Evolutionary conservation across 768 basidiomycete genomes (phyloP).

Genomic region (Megacollybia marginata): DNA sequence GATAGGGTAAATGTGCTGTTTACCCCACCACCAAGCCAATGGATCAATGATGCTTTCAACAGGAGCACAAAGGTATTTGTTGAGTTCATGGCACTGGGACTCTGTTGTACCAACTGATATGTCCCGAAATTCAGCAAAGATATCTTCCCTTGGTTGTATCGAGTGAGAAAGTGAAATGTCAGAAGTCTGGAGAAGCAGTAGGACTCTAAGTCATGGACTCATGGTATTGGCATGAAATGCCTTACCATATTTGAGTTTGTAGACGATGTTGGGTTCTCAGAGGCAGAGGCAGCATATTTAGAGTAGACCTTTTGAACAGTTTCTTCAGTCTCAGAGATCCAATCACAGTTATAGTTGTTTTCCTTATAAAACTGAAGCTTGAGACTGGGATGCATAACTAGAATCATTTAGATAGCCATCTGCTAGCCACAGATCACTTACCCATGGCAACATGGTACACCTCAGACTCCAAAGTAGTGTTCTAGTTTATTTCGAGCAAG

Average conservation of each 20-base stretch:
- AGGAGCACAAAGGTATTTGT: constrained; percentile 4
- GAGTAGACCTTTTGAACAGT: too few relatives aligned
- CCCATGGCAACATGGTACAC: constrained; percentile 17
- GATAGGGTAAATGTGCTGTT: constrained; percentile 3
- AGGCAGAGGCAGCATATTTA: too few relatives aligned
- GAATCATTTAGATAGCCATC: not conserved
- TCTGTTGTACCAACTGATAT: not conserved
- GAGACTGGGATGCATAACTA: constrained; percentile 16
- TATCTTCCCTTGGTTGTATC: too few relatives aligned
- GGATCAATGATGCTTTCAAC: constrained; percentile 6
- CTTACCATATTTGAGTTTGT: too few relatives aligned
- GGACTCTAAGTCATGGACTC: too few relatives aligned
- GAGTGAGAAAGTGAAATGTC: too few relatives aligned
- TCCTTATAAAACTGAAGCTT: constrained; percentile 16
- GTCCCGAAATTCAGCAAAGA: constrained; percentile 2
- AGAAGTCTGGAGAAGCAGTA: too few relatives aligned
- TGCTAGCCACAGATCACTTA: constrained; percentile 4
- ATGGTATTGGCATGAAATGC: too few relatives aligned
- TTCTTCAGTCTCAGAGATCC: too few relatives aligned
- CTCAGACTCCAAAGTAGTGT: constrained; percentile 13
- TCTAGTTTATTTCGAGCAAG: constrained; percentile 14
- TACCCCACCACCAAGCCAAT: constrained; percentile 11
- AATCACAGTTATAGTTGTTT: constrained; percentile 7
- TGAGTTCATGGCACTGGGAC: not conserved
- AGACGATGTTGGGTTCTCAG: too few relatives aligned